Conservation (phyloP, 2,329 filamentous ascomycete genomes). For the Bertia moriformis region DNA sequence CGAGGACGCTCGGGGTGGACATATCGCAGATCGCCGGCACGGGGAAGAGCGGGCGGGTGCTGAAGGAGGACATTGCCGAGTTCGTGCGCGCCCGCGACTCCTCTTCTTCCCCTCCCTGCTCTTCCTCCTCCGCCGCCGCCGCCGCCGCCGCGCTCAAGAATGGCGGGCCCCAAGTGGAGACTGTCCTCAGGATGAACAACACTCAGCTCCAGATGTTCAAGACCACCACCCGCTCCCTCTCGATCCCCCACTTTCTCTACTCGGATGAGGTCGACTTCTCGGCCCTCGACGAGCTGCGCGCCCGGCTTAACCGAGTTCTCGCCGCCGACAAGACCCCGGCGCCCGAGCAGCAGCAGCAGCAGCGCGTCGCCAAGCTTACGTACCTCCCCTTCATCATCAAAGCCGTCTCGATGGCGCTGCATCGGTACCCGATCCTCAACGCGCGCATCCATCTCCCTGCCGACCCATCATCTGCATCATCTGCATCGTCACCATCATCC, state of each 20-base stretch:
- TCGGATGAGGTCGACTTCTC: constrained; percentile 79
- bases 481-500: no score
- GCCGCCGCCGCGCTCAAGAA: constrained; percentile 15
- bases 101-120: constrained; percentile 5
- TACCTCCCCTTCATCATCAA: constrained; percentile 94
- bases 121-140: constrained; percentile 12
- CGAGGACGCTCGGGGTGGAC: constrained; percentile 64
- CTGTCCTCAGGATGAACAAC: constrained; percentile 53
- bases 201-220: constrained; percentile 94
- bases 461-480: constrained; percentile 28
- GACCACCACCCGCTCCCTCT: constrained; percentile 81
- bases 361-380: constrained; percentile 53
- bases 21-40: constrained; percentile 71
- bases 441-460: constrained; percentile 63
- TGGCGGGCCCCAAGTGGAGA: constrained; percentile 48
- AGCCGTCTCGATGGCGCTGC: constrained; percentile 72
- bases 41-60: constrained; percentile 76
- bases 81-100: constrained; percentile 34
- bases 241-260: constrained; percentile 90
- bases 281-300: constrained; percentile 56
- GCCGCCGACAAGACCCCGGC: constrained; percentile 12
- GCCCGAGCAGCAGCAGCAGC: no score
- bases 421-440: constrained; percentile 75
- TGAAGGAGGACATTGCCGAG: constrained; percentile 79
- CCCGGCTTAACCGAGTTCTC: constrained; percentile 57